Evolutionary conservation across 768 basidiomycete genomes (phyloP), one percentile per base, ranked within the genome.

Genomic region (Leccinum obscurum): DNA sequence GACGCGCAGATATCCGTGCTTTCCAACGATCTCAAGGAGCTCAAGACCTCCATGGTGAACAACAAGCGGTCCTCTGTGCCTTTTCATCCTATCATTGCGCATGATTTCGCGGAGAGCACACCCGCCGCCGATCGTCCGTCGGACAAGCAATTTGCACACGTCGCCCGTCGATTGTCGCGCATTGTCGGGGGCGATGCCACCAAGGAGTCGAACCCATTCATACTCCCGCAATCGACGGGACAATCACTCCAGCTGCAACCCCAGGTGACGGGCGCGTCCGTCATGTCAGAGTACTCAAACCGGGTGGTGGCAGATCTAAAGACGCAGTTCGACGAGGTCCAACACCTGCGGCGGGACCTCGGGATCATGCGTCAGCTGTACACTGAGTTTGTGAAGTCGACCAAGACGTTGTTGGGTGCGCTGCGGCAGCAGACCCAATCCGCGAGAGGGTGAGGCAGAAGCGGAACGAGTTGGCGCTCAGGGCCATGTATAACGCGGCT

Each of bases 261-360:
- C 0, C 90, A 90, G 69, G 81, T 81, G 77, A 92, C 90, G 0
- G 90, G 90, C 4, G 85, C 81, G n/a, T 91, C 91, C 1, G 77
- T 86, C 56, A 72, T 85, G 69, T 89, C 88, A 10, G 88, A 92
- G 53, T 86, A 90, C 68, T 85, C 90, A 11, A 80, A 70, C 44
- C 86, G 90, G 1, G 85, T 94, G 49, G 88, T 93, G 13, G 77
- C 78, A 9, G 93, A 96, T 69, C 82, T 98, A 60, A 90, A 92
- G n/a, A n/a, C n/a, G n/a, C 95, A 98, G 70, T 94, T 95, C 69
- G 93, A 96, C 73, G 95, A 97, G 69, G 89, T 98, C 14, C 94
- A 95, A 72, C 92, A 92, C 68, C 81, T 99, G 20, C 89, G 96
- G 13, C 86, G 95, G 1, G 97, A 98, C 70, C 80, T 99, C 7